phyloP scores from a whole-genome alignment of 2,329 filamentous ascomycete species.

The Cladosporium sphaerospermum region DNA sequence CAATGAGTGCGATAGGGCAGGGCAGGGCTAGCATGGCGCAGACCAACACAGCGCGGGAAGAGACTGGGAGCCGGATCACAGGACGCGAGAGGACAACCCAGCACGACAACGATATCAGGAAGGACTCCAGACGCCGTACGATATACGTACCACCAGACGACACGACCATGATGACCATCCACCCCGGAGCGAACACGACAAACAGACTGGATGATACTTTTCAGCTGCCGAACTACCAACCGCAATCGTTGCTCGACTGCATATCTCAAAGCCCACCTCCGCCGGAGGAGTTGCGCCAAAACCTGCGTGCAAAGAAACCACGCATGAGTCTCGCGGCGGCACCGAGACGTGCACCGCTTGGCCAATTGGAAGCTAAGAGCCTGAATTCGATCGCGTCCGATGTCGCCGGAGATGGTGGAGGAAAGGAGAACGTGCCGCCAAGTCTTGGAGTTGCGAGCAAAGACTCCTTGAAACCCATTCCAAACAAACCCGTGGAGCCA shows the following conservation, averaged over 20 bases:
- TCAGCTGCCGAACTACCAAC: slow-evolving; percentile 12
- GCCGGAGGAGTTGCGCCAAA: slow-evolving; percentile 31
- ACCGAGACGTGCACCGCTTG: slow-evolving; percentile 47
- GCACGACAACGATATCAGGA: slow-evolving; percentile 18
- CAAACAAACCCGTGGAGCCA: background rate
- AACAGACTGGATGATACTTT: slow-evolving; percentile 30
- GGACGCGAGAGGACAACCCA: background rate
- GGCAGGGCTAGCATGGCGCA: slow-evolving; percentile 6
- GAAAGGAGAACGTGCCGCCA: slow-evolving; percentile 59
- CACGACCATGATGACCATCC: slow-evolving; percentile 47
- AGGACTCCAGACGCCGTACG: slow-evolving; percentile 41
- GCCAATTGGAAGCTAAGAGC: slow-evolving; percentile 29
- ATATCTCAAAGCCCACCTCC: slow-evolving; percentile 3
- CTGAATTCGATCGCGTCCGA: slow-evolving; percentile 39
- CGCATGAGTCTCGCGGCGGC: slow-evolving; percentile 40
- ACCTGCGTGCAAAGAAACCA: slow-evolving; percentile 24
- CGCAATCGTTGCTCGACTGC: slow-evolving; percentile 9
- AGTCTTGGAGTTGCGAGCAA: slow-evolving; percentile 21
- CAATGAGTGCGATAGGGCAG: slow-evolving; percentile 10
- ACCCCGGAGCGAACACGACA: slow-evolving; percentile 39
- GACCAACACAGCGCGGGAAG: background rate
- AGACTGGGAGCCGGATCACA: background rate
- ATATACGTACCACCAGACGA: slow-evolving; percentile 48
- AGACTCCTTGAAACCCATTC: background rate
- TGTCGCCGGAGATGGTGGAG: slow-evolving; percentile 48